Conservation (phyloP, 441 rosid genomes). For the Jatropha podagrica region DNA sequence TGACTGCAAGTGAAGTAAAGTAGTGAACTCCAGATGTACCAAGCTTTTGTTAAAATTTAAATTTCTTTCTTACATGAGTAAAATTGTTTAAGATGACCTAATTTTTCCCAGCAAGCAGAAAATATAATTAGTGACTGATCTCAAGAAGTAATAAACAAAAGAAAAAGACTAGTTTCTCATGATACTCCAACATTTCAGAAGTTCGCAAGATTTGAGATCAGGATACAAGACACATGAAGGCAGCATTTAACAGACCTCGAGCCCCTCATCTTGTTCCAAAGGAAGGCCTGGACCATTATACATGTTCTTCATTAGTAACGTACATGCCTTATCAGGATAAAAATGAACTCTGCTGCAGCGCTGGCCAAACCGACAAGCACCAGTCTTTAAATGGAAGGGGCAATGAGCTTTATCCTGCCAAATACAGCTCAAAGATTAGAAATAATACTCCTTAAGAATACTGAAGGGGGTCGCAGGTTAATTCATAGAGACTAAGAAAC, state of each 20-base stretch:
- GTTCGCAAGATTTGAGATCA: slow-evolving; percentile 35
- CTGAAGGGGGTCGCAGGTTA: neutral
- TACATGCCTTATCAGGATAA: slow-evolving; percentile 82
- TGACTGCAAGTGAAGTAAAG: neutral
- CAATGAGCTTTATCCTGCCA: slow-evolving; percentile 96
- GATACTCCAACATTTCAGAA: slow-evolving; percentile 17
- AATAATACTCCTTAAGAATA: neutral
- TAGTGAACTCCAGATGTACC: neutral
- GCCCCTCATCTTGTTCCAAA: slow-evolving; percentile 99
- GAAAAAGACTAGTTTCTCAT: slow-evolving; percentile 5
- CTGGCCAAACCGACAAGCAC: slow-evolving; percentile 94
- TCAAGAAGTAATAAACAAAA: slow-evolving; percentile 4
- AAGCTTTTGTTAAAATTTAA: neutral
- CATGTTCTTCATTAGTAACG: slow-evolving; percentile 88
- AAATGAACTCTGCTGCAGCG: slow-evolving; percentile 97
- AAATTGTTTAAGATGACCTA: neutral
- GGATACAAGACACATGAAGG: slow-evolving; percentile 84
- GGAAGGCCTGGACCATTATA: slow-evolving; percentile 92
- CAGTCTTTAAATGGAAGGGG: slow-evolving; percentile 97
- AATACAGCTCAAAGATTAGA: slow-evolving; percentile 10
- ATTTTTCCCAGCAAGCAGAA: neutral
- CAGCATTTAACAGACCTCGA: slow-evolving; percentile 94
- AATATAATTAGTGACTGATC: neutral
- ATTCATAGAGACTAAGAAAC: neutral
- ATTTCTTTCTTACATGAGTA: neutral